Base-by-base conservation (phyloP, 2,329 filamentous ascomycete genomes). In the Aspergillaceae sp. region DNA sequence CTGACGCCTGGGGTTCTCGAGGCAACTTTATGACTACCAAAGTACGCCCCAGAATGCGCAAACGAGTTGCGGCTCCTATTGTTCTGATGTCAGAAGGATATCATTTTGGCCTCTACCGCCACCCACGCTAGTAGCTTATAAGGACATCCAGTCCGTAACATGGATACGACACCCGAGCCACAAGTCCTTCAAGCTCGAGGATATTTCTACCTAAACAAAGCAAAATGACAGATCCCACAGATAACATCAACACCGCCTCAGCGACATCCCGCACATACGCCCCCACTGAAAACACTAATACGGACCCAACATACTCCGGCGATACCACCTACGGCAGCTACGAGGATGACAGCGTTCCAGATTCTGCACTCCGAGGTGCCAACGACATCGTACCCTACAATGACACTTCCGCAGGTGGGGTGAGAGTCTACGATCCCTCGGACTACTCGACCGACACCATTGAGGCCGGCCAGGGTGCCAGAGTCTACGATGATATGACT, bases 391-490 rank as follows among this genome's bases (percentile, higher is more conserved):
- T 53, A 5, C 58, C 56, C 43, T 62, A 60, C 40, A 50, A 59
- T 33, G 53, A 51, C 27, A 41, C 52, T n/a, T 54, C 52, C 19
- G 37, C 52, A 47, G 42, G 41, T 48, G 19, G 47, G 33, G 43
- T 45, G 6, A 51, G 51, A 3, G 52, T 53, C 40, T 56, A 56
- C 36, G 48, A 47, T 30, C 51, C 29, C 29, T 49, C 51, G 28
- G 36, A 38, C 26, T 51, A 46, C 40, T 60, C 56, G 40, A 52
- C 53, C 43, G 54, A 46, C 40, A 52, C 48, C 42, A 55, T 57
- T 27, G 53, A 57, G 46, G 54, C 51, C 29, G 57, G 50, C 33
- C 60, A 59, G 36, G 60, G 56, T 26, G 53, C 48, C n/a, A 61
- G 52, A 35, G 32, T 55, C 36, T 60, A 56, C 35, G 53, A 60